phyloP scores from a whole-genome alignment of 106 monocot genomes.

The Allium cepa region DNA sequence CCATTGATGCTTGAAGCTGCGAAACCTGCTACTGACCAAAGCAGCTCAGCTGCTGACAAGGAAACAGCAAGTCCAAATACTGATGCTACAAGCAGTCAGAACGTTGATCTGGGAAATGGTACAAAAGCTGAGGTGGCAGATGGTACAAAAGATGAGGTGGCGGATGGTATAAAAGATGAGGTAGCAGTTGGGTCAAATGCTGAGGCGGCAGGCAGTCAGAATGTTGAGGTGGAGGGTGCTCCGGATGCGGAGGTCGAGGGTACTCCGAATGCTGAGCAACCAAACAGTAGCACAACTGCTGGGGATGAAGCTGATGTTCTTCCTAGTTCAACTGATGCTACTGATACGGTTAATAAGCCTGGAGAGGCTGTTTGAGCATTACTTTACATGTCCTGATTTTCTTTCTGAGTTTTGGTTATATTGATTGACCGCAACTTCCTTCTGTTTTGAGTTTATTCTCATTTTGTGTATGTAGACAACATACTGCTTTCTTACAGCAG shows the following conservation, averaged over 20 bases:
- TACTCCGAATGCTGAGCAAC: background rate
- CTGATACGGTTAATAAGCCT: no score
- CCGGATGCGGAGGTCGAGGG: background rate
- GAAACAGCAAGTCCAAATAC: background rate
- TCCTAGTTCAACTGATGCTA: no score
- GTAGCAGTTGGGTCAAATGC: background rate
- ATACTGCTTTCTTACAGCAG: no score
- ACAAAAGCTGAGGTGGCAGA: background rate
- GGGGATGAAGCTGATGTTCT: no score
- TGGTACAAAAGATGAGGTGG: background rate
- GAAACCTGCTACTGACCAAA: background rate
- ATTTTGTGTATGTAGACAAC: no score
- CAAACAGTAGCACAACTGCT: no score
- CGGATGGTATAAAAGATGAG: background rate
- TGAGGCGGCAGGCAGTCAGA: background rate
- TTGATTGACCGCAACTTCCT: no score
- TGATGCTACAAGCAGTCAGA: background rate
- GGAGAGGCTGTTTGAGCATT: no score
- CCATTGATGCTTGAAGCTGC: constrained; percentile 24
- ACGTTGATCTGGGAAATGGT: background rate
- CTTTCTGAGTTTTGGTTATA: no score
- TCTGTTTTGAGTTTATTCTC: no score
- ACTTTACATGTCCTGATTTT: no score
- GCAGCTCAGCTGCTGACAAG: background rate
- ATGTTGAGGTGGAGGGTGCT: background rate